Percentiles rank a stretch among this genome's conserved stretches.
These are phyloP conservation scores for Cercophora sp. DNA, from an alignment of 495 filamentous ascomycete species.

Conservation along the genomic window DNA sequence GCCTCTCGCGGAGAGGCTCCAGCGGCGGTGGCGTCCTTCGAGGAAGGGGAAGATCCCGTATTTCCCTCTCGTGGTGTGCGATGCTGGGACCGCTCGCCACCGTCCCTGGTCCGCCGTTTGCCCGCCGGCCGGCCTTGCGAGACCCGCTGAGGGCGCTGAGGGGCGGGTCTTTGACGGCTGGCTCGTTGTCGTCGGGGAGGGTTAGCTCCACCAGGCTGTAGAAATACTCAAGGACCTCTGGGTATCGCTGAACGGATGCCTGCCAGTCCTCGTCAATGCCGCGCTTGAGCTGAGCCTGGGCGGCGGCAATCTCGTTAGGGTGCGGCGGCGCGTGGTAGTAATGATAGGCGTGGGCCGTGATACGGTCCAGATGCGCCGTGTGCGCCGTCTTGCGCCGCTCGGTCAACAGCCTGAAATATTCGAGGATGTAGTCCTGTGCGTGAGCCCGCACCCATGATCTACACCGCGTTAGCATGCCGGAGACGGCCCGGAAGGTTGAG, in stretches of 20 bases:
- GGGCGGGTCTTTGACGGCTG: slow-evolving; percentile 52
- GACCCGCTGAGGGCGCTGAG: slow-evolving; percentile 48
- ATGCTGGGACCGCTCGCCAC: slow-evolving; percentile 33
- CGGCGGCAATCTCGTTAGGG: slow-evolving; percentile 54
- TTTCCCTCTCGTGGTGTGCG: slow-evolving; percentile 25
- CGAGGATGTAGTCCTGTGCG: slow-evolving; percentile 65
- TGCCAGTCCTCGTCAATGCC: slow-evolving; percentile 75
- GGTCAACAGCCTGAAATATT: slow-evolving; percentile 60
- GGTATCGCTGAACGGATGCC: slow-evolving; percentile 62
- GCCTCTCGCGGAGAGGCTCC: slow-evolving; percentile 29
- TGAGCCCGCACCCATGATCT: slow-evolving; percentile 68
- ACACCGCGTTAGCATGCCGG: too few species aligned
- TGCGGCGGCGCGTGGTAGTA: slow-evolving; percentile 52
- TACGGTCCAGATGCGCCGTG: slow-evolving; percentile 50
- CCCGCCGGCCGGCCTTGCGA: slow-evolving; percentile 35
- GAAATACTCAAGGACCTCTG: slow-evolving; percentile 70
- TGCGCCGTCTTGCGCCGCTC: slow-evolving; percentile 57
- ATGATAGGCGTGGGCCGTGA: slow-evolving; percentile 55
- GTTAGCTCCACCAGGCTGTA: slow-evolving; percentile 60
- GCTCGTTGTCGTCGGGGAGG: slow-evolving; percentile 52
- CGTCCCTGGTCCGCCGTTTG: slow-evolving; percentile 19
- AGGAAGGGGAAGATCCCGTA: slow-evolving; percentile 17
- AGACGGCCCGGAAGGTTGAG: slow-evolving; percentile 30
- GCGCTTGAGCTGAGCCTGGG: slow-evolving; percentile 56
- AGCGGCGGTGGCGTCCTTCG: slow-evolving; percentile 31